A percentile compares a stretch with the other conserved stretches of the same genome.
Evolutionary conservation across 2,329 filamentous ascomycete species (phyloP).

Genomic region (Trichophaea hybrida): DNA sequence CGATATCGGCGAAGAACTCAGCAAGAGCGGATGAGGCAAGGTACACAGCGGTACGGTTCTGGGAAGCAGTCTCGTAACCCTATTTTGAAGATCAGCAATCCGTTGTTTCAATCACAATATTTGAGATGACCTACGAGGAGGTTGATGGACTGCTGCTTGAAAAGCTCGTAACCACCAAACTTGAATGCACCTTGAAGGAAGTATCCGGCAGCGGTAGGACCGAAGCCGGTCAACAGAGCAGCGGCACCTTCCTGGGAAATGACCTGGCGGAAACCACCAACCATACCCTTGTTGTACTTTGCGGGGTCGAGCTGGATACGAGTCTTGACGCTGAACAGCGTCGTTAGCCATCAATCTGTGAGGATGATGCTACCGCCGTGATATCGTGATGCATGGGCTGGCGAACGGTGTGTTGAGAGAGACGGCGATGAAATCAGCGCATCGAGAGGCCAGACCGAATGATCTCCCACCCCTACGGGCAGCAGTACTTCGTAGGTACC

Average conservation of each 20-base stretch:
- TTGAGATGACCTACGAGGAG: constrained; percentile 37
- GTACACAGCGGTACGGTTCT: constrained; percentile 73
- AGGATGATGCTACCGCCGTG: neutral
- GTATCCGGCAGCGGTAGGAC: constrained; percentile 77
- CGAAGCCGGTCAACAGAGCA: constrained; percentile 72
- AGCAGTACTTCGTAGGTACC: neutral
- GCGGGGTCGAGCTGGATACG: constrained; percentile 82
- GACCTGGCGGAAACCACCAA: constrained; percentile 77
- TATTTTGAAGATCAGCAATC: constrained; percentile 7
- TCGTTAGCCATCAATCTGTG: constrained; percentile 10
- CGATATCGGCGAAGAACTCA: constrained; percentile 61
- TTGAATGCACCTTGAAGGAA: constrained; percentile 90
- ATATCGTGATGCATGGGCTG: constrained; percentile 1
- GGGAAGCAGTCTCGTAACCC: constrained; percentile 56
- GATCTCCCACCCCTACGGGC: neutral
- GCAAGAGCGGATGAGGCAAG: constrained; percentile 52
- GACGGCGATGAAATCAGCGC: neutral
- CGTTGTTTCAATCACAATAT: neutral
- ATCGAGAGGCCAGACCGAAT: neutral
- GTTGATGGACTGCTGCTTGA: constrained; percentile 86
- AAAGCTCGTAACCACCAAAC: constrained; percentile 90
- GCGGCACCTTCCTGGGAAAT: constrained; percentile 60
- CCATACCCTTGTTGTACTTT: constrained; percentile 77
- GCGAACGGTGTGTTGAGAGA: neutral
- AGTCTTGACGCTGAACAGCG: constrained; percentile 65